Conservation (phyloP, 345 rosid species). For the Atalantia buxifolia region DNA sequence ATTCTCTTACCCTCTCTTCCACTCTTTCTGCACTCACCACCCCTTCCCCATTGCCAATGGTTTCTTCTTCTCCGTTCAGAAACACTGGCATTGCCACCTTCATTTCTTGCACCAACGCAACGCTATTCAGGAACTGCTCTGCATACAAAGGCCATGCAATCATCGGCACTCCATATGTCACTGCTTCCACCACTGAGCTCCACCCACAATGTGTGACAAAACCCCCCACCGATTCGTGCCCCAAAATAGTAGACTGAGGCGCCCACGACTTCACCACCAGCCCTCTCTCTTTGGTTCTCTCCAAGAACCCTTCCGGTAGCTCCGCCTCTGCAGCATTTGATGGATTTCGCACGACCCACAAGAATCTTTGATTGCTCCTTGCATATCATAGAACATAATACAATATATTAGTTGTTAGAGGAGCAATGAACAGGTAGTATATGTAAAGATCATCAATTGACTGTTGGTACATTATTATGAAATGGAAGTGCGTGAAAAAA, state of each 20-base stretch:
- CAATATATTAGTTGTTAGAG: too few relatives aligned
- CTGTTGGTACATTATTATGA: too few relatives aligned
- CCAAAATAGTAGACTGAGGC: constrained; percentile 18
- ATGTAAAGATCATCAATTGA: too few relatives aligned
- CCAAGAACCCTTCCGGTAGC: constrained; percentile 32
- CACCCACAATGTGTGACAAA: constrained; percentile 34
- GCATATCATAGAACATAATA: too few relatives aligned
- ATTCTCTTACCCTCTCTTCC: constrained; percentile 17
- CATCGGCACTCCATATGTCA: constrained; percentile 30
- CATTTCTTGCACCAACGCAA: constrained; percentile 27
- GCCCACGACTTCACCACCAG: constrained; percentile 29
- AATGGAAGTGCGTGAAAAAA: not conserved
- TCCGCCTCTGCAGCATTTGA: constrained; percentile 1
- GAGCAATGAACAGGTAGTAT: too few relatives aligned
- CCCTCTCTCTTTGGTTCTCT: constrained; percentile 23
- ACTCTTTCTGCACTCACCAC: constrained; percentile 14
- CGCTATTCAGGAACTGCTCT: constrained; percentile 25
- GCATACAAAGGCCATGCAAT: constrained; percentile 35
- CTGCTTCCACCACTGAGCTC: constrained; percentile 35
- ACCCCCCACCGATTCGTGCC: constrained; percentile 24
- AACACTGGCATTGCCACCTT: constrained; percentile 20
- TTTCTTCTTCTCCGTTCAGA: not conserved
- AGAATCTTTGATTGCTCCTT: constrained; percentile 19
- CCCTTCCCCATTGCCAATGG: not conserved
- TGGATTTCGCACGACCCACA: constrained; percentile 22